Conservation (phyloP, 2,329 filamentous ascomycete genomes). For the Penicillium sp. region DNA sequence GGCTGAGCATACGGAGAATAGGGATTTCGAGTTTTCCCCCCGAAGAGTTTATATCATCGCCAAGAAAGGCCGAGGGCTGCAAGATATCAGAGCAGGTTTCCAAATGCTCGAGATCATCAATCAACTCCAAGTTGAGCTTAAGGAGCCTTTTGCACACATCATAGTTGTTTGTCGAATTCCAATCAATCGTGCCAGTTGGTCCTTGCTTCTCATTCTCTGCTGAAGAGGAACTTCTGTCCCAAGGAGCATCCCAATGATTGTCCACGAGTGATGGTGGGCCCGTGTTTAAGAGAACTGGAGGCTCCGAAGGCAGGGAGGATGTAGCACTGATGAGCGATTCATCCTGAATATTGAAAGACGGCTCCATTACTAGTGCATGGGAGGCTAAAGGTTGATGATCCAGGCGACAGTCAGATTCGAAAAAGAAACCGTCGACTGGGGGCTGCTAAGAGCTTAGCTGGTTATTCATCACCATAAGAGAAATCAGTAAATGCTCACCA, state of each 20-base stretch:
- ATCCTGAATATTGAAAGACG: not conserved
- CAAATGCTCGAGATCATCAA: conserved; percentile 16
- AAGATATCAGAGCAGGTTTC: not conserved
- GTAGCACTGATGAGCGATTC: not conserved
- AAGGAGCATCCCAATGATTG: not conserved
- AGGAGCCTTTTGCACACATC: conserved; percentile 8
- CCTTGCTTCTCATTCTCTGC: not conserved
- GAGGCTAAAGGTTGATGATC: not conserved
- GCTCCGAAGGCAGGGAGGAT: not conserved
- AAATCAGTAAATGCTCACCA: not conserved
- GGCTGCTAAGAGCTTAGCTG: not conserved
- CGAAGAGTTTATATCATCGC: not conserved
- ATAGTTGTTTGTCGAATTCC: not conserved
- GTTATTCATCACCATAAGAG: not conserved
- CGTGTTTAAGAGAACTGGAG: not conserved
- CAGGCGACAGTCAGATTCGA: not conserved
- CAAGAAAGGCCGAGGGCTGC: not conserved
- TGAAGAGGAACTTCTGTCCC: not conserved
- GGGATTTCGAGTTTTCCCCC: conserved; percentile 14
- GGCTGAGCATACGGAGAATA: conserved; percentile 16
- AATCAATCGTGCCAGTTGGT: not conserved
- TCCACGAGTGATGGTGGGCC: not conserved
- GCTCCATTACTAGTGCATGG: not conserved
- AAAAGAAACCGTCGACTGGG: not conserved
- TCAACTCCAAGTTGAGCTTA: conserved; percentile 12